Percentiles rank a stretch among this genome's conserved stretches.
These are phyloP conservation scores for Acanthamoeba rhysodes DNA, from an alignment of 208 protist species.

Conservation along the genomic window DNA sequence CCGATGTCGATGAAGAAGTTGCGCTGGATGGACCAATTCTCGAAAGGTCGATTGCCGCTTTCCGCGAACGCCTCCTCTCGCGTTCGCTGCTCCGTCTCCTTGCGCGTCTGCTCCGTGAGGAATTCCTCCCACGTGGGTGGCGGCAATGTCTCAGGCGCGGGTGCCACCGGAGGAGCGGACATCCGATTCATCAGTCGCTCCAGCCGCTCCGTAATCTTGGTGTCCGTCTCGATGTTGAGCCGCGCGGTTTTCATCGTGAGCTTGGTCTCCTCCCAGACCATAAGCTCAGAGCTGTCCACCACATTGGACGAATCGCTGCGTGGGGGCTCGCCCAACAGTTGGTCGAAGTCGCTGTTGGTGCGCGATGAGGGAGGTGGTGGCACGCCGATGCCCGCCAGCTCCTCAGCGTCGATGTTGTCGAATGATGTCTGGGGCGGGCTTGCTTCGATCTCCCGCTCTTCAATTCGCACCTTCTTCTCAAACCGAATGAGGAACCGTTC, in stretches of 20 bases:
- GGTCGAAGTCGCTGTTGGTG: not conserved
- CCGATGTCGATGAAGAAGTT: not conserved
- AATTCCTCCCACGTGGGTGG: not conserved
- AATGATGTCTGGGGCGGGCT: not conserved
- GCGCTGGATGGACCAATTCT: slow-evolving; percentile 11
- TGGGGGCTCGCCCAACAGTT: not conserved
- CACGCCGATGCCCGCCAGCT: not conserved
- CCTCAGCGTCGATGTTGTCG: slow-evolving; percentile 57
- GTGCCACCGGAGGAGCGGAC: not conserved
- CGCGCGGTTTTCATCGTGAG: not conserved
- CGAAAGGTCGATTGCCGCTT: not conserved
- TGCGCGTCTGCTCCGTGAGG: not conserved
- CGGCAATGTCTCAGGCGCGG: not conserved
- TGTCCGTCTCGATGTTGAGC: slow-evolving; percentile 2
- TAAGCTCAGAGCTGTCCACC: not conserved
- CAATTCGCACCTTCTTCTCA: slow-evolving; percentile 45
- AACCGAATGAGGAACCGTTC: slow-evolving; percentile 33
- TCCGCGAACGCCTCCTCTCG: not conserved
- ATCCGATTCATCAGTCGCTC: not conserved
- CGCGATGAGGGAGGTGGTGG: not conserved
- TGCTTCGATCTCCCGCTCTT: not conserved
- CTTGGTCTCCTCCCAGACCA: slow-evolving; percentile 51
- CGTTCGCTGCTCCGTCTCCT: not conserved
- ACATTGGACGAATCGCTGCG: not conserved
- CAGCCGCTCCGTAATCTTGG: not conserved